A percentile compares a stretch with the other conserved stretches of the same genome.
phyloP scores from a whole-genome alignment of 2,329 filamentous ascomycete genomes.

The Furcasterigmium sp. region DNA sequence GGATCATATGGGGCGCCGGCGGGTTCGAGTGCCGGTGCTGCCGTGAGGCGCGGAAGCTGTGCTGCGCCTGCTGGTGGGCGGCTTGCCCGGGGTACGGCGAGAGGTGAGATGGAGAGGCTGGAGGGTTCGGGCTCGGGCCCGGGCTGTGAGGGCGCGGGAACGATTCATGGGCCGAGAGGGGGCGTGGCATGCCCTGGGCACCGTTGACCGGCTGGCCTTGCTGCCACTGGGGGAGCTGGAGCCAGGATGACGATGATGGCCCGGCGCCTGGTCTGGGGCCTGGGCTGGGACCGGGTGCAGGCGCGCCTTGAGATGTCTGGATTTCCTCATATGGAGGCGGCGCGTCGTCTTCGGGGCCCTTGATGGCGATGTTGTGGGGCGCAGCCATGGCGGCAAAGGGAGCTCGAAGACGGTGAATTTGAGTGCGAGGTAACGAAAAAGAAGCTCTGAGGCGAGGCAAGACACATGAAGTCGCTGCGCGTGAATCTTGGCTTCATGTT shows the following conservation, averaged over 20 bases:
- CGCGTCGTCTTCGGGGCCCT: not conserved
- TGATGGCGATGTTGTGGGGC: too few species aligned
- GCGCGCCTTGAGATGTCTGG: too few species aligned
- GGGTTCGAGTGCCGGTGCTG: not conserved
- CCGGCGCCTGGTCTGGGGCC: too few species aligned
- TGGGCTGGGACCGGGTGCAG: not conserved
- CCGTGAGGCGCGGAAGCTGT: not conserved
- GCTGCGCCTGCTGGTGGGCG: not conserved
- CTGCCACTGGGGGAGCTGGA: not conserved
- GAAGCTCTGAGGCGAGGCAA: too few species aligned
- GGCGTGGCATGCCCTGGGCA: not conserved
- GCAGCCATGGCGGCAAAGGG: not conserved
- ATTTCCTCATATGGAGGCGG: constrained; percentile 1
- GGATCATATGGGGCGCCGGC: not conserved
- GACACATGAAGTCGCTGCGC: too few species aligned
- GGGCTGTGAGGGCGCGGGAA: not conserved
- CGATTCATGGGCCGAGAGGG: not conserved
- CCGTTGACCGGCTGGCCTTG: not conserved
- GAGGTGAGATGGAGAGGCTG: not conserved
- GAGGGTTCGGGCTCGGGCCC: not conserved
- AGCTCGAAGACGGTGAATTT: too few species aligned
- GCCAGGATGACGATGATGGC: not conserved
- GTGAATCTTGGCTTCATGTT: not conserved
- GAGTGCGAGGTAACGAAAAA: too few species aligned
- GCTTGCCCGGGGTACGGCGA: not conserved